A percentile compares a stretch with the other conserved stretches of the same genome.
Evolutionary conservation across 352 stramenopile genomes (phyloP).

Genomic region (Peronospora tabacina): DNA sequence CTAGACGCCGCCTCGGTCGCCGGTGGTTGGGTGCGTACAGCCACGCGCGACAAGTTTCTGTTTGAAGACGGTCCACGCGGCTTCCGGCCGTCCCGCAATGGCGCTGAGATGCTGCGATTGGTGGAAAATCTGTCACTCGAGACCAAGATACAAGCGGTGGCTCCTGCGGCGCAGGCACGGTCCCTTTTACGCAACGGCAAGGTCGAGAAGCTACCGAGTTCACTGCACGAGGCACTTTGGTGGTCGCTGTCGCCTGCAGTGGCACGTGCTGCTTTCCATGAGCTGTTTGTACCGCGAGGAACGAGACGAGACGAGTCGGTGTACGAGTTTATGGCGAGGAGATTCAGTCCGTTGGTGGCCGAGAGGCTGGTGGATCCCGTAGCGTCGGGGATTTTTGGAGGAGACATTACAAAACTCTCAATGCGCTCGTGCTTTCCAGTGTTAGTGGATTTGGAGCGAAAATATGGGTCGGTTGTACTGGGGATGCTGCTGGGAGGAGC

Average conservation of each 20-base stretch:
- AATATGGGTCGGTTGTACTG: constrained; percentile 71
- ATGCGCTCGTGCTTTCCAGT: constrained; percentile 75
- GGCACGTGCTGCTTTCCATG: constrained; percentile 50
- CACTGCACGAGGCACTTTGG: constrained; percentile 43
- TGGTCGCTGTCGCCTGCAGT: constrained; percentile 59
- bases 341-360: constrained; percentile 74
- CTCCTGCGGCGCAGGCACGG: constrained; percentile 48
- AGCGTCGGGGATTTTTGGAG: constrained; percentile 81
- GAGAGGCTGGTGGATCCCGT: constrained; percentile 77
- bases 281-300: constrained; percentile 42
- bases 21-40: constrained; percentile 70
- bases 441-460: constrained; percentile 68
- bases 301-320: constrained; percentile 65
- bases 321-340: constrained; percentile 66
- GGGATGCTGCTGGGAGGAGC: constrained; percentile 51
- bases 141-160: constrained; percentile 52
- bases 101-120: constrained; percentile 75
- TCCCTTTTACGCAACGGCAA: constrained; percentile 68
- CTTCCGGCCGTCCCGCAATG: constrained; percentile 80
- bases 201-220: constrained; percentile 70
- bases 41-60: constrained; percentile 45
- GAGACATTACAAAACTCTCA: constrained; percentile 70
- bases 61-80: constrained; percentile 81
- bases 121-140: constrained; percentile 73
- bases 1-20: constrained; percentile 45